A percentile compares a stretch with the other conserved stretches of the same genome.
phyloP scores from a whole-genome alignment of 345 rosid genomes.

The Eucalyptus caleyi region DNA sequence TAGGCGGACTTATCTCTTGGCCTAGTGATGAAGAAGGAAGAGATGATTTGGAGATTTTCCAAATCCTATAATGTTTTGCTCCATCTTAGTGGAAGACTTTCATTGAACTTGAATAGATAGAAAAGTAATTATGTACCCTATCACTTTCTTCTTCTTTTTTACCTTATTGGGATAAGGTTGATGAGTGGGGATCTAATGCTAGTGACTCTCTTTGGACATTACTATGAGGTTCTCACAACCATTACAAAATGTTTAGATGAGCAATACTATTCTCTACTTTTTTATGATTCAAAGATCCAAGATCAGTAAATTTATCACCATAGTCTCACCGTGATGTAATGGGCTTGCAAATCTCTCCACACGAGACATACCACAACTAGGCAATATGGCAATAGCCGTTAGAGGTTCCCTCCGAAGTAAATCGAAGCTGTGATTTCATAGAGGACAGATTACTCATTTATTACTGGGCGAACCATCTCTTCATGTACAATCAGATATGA shows the following conservation, averaged over 20 bases:
- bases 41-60: not conserved
- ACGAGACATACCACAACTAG: not conserved
- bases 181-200: not conserved
- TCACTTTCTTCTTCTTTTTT: not conserved
- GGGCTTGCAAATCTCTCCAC: not conserved
- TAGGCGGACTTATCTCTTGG: not conserved
- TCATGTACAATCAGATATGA: not conserved
- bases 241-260: not conserved
- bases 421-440: not conserved
- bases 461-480: not conserved
- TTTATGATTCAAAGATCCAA: not conserved
- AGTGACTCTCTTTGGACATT: not conserved
- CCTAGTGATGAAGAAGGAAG: not conserved
- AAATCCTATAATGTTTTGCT: not conserved
- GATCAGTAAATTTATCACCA: accelerated
- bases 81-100: not conserved
- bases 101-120: not conserved
- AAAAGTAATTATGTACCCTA: not conserved
- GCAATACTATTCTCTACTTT: accelerated
- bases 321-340: not conserved
- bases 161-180: not conserved
- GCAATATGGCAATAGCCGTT: not conserved
- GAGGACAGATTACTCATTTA: not conserved
- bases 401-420: not conserved
- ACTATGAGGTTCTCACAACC: not conserved